A percentile compares a stretch with the other conserved stretches of the same genome.
These are phyloP conservation scores for Fraxinus pennsylvanica DNA, from an alignment of 257 asterid genomes.

Conservation along the genomic window DNA sequence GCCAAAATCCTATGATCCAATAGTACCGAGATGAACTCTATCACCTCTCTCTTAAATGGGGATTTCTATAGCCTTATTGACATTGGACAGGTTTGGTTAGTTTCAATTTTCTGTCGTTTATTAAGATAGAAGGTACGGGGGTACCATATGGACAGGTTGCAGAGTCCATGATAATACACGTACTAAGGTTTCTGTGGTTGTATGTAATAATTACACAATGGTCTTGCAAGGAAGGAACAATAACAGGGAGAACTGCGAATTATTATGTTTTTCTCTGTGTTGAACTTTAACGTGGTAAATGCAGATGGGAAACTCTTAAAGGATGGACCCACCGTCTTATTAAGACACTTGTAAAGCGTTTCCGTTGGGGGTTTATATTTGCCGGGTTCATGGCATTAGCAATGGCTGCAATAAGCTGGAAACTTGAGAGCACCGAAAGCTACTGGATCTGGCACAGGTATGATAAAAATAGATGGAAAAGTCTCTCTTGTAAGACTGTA, in stretches of 20 bases:
- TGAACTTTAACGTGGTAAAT: constrained; percentile 7
- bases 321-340: constrained; percentile 51
- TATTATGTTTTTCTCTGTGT: neutral
- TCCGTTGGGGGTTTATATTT: constrained; percentile 69
- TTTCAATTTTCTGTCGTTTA: no score
- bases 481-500: neutral
- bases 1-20: no score
- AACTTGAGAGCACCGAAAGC: constrained; percentile 63
- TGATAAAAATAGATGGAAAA: neutral
- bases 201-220: neutral
- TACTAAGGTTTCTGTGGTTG: neutral
- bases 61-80: neutral
- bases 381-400: constrained; percentile 68
- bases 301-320: constrained; percentile 68
- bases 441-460: constrained; percentile 99
- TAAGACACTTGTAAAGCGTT: constrained; percentile 59
- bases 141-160: neutral
- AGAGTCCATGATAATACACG: neutral
- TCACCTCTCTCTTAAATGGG: neutral
- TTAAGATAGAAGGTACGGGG: neutral
- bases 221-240: constrained; percentile 1
- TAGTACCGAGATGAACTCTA: neutral
- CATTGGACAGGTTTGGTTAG: neutral
- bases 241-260: neutral
- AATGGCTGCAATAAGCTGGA: constrained; percentile 91